Percentiles rank a stretch among this genome's conserved stretches.
These are phyloP conservation scores for Penicillium verhagenii DNA, from an alignment of 495 filamentous ascomycete genomes.

Conservation along the genomic window DNA sequence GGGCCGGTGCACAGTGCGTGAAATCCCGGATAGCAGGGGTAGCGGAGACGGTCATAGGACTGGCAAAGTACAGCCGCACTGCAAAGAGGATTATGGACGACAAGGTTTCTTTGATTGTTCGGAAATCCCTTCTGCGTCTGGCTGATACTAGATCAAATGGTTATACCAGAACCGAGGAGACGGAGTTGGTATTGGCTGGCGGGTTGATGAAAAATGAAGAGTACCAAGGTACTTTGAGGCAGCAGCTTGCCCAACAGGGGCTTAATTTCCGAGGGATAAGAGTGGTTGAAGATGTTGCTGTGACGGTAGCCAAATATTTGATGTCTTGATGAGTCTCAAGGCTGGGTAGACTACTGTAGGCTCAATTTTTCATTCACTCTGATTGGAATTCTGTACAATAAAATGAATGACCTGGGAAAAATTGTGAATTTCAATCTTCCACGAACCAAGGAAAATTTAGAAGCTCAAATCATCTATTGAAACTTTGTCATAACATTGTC, in stretches of 20 bases:
- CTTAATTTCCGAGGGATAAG: slow-evolving; percentile 10
- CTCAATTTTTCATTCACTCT: no score
- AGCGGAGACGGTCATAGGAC: slow-evolving; percentile 20
- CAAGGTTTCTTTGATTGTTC: slow-evolving; percentile 18
- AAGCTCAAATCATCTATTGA: no score
- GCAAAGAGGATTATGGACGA: slow-evolving; percentile 20
- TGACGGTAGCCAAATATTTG: slow-evolving; percentile 3
- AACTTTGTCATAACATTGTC: no score
- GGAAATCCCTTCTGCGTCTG: slow-evolving; percentile 21
- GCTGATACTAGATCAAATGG: slow-evolving; percentile 13
- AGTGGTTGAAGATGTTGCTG: slow-evolving; percentile 18
- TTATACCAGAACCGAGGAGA: slow-evolving; percentile 13
- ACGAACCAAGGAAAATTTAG: no score
- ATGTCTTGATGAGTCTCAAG: background rate
- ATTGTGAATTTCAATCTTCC: no score
- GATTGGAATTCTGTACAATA: no score
- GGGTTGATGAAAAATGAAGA: slow-evolving; percentile 24
- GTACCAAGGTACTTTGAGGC: slow-evolving; percentile 15
- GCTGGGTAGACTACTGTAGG: background rate
- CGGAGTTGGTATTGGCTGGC: slow-evolving; percentile 25
- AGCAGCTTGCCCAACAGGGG: slow-evolving; percentile 3
- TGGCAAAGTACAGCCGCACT: background rate
- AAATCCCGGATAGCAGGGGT: slow-evolving; percentile 26
- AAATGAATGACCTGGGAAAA: no score
- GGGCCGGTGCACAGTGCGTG: slow-evolving; percentile 2